Conservation (phyloP, 306 rosid genomes). For the Prunus fruticosa region DNA sequence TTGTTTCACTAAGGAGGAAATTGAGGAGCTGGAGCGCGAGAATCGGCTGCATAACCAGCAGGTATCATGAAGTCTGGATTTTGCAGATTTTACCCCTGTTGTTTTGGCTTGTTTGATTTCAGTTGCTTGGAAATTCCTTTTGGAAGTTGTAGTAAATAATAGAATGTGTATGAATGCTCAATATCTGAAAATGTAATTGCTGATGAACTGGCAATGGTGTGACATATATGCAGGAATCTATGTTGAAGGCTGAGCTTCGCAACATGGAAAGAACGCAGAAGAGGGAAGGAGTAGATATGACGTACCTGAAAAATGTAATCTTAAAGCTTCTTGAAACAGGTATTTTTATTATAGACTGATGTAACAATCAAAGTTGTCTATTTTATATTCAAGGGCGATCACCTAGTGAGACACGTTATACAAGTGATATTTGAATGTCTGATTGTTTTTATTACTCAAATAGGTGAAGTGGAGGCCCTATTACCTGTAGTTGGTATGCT, state of each 20-base stretch:
- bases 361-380: background rate
- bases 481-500: conserved; percentile 67
- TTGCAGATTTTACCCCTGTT: conserved; percentile 11
- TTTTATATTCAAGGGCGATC: background rate
- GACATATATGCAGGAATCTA: conserved; percentile 55
- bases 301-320: conserved; percentile 84
- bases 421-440: background rate
- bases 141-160: background rate
- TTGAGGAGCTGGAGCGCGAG: conserved; percentile 96
- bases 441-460: conserved; percentile 13
- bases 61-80: conserved; percentile 43
- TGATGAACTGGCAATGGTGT: background rate
- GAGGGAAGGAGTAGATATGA: conserved; percentile 97
- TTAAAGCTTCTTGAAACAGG: conserved; percentile 98
- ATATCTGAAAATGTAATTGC: background rate
- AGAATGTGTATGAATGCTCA: background rate
- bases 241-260: conserved; percentile 80
- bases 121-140: conserved; percentile 9
- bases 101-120: background rate
- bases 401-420: no score
- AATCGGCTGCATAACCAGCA: conserved; percentile 94
- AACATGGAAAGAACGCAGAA: conserved; percentile 73
- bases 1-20: conserved; percentile 72
- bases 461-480: conserved; percentile 95
- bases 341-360: conserved; percentile 5